These are phyloP conservation scores for Xylaria sp. DNA, from an alignment of 2,329 filamentous ascomycete species.

Conservation along the genomic window DNA sequence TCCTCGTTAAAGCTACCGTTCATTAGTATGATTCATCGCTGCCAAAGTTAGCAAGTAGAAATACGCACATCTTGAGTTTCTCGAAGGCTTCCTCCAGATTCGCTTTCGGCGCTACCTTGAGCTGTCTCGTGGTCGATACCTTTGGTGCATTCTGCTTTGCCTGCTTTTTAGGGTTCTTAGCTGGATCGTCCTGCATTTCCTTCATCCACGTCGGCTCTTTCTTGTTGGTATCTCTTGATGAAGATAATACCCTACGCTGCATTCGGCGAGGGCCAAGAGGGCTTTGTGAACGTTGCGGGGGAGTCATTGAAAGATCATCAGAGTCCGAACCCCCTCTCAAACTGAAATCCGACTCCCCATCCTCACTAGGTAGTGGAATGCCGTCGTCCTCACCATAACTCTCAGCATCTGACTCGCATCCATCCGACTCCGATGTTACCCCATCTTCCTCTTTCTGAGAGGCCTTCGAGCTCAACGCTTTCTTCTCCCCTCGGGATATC, in stretches of 20 bases:
- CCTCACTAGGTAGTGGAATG: slow-evolving; percentile 29
- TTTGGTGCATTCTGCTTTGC: slow-evolving; percentile 25
- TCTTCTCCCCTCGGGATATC: slow-evolving; percentile 25
- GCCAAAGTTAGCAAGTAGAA: neutral
- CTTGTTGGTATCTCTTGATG: slow-evolving; percentile 37
- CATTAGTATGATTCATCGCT: slow-evolving; percentile 20
- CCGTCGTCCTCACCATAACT: slow-evolving; percentile 29
- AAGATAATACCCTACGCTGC: slow-evolving; percentile 40
- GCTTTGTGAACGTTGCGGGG: slow-evolving; percentile 38
- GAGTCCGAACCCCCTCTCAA: slow-evolving; percentile 42
- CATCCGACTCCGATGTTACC: slow-evolving; percentile 14
- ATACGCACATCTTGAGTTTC: slow-evolving; percentile 49
- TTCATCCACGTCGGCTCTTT: slow-evolving; percentile 30
- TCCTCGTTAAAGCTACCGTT: slow-evolving; percentile 45
- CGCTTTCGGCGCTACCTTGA: slow-evolving; percentile 34
- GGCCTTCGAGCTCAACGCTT: slow-evolving; percentile 9
- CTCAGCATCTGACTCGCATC: slow-evolving; percentile 35
- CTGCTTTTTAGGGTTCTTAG: slow-evolving; percentile 34
- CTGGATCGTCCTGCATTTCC: slow-evolving; percentile 16
- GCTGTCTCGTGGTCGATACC: slow-evolving; percentile 30
- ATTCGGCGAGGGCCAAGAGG: slow-evolving; percentile 37
- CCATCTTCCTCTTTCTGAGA: slow-evolving; percentile 20
- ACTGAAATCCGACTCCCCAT: slow-evolving; percentile 44
- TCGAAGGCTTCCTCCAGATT: slow-evolving; percentile 48
- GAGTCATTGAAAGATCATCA: slow-evolving; percentile 38